These are phyloP conservation scores for Lavandula angustifolia DNA, from an alignment of 257 asterid genomes.

Conservation along the genomic window DNA sequence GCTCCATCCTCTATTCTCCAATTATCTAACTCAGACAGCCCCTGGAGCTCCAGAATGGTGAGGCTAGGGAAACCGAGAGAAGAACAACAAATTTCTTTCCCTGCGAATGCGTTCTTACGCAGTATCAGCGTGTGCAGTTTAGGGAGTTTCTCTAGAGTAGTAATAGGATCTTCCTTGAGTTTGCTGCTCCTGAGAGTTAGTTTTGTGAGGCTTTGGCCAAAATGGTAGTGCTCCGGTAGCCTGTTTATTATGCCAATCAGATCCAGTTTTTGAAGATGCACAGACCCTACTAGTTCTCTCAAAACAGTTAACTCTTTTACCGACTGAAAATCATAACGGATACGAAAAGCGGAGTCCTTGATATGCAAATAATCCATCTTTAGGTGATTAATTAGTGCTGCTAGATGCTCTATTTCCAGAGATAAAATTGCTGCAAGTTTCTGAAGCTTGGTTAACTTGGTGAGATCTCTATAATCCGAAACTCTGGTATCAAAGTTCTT, in stretches of 20 bases:
- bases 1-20: conserved; percentile 54
- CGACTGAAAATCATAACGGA: conserved; percentile 44
- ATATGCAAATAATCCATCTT: conserved; percentile 29
- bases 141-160: conserved; percentile 47
- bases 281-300: conserved; percentile 38
- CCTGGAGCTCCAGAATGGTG: conserved; percentile 38
- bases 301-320: conserved; percentile 42
- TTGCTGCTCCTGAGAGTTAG: conserved; percentile 55
- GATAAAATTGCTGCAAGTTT: conserved; percentile 45
- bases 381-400: conserved; percentile 35
- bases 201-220: conserved; percentile 39
- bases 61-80: conserved; percentile 44
- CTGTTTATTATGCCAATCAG: conserved; percentile 41
- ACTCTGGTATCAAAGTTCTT: conserved; percentile 53
- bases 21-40: conserved; percentile 36
- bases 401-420: conserved; percentile 40
- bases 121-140: conserved; percentile 34
- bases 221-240: conserved; percentile 40
- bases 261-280: conserved; percentile 53
- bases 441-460: conserved; percentile 44
- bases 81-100: conserved; percentile 42
- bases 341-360: conserved; percentile 44
- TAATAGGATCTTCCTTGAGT: conserved; percentile 55
- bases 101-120: conserved; percentile 42
- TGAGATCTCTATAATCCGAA: conserved; percentile 46